A percentile compares a stretch with the other conserved stretches of the same genome.
Evolutionary conservation across 164 flowering plant genomes (phyloP).

Genomic region (Echeveria elegans): DNA sequence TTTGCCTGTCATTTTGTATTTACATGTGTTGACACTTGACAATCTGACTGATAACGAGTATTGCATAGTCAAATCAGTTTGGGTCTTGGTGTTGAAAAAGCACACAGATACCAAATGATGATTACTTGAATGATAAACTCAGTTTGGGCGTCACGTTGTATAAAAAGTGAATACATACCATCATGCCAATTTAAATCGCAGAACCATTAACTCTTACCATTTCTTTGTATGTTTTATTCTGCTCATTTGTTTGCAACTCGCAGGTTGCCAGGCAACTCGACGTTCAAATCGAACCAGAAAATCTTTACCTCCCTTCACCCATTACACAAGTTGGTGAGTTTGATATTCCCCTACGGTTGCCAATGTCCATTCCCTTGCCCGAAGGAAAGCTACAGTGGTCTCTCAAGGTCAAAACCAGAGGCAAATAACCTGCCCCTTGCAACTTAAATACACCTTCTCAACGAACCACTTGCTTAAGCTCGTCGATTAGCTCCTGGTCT

Average conservation of each 20-base stretch:
- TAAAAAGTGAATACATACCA: too few relatives aligned
- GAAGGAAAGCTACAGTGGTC: conserved; percentile 63
- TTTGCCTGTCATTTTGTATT: not conserved
- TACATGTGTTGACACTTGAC: not conserved
- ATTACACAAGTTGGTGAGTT: conserved; percentile 60
- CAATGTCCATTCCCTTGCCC: conserved; percentile 72
- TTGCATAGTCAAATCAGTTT: too few relatives aligned
- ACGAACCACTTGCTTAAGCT: too few relatives aligned
- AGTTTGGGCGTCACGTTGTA: too few relatives aligned
- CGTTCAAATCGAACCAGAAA: conserved; percentile 66
- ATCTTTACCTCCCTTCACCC: conserved; percentile 56
- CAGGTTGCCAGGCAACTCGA: conserved; percentile 86
- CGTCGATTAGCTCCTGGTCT: too few relatives aligned
- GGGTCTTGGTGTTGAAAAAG: too few relatives aligned
- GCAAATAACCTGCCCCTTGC: conserved; percentile 13
- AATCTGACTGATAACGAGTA: too few relatives aligned
- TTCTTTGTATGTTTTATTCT: not conserved
- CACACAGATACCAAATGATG: too few relatives aligned
- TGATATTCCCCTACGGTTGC: conserved; percentile 68
- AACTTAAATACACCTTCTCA: too few relatives aligned
- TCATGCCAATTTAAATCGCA: not conserved
- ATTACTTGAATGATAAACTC: too few relatives aligned
- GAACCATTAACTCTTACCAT: not conserved
- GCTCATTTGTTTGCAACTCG: not conserved
- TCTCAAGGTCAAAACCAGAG: conserved; percentile 62